A percentile compares a stretch with the other conserved stretches of the same genome.
Conservation (phyloP, 805 yeast genomes). For the Ogataea salicorniae region DNA sequence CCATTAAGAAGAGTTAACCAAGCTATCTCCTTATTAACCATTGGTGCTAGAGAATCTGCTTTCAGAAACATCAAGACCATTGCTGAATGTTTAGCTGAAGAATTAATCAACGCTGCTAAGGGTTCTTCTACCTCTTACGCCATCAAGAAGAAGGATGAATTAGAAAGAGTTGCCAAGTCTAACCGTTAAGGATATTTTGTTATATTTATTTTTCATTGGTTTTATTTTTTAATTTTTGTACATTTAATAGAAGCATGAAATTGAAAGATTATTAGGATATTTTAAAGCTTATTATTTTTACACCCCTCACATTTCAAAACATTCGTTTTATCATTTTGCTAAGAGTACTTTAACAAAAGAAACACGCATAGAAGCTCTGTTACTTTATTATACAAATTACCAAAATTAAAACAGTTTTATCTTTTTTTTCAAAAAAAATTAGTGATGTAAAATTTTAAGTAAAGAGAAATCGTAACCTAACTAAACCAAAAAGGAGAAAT, state of each 20-base stretch:
- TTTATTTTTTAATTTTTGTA: constrained; percentile 7
- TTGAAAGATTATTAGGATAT: background rate
- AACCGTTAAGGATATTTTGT: constrained; percentile 74
- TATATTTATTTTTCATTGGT: background rate
- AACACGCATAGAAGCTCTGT: no score
- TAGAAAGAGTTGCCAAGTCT: constrained; percentile 99
- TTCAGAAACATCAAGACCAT: constrained; percentile 99
- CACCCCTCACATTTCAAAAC: no score
- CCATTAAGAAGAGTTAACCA: constrained; percentile 99
- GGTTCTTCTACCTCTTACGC: constrained; percentile 99
- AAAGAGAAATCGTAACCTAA: no score
- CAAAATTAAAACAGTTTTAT: no score
- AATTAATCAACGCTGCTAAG: constrained; percentile 99
- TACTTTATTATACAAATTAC: no score
- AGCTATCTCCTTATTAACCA: constrained; percentile 95
- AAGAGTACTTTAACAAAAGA: no score
- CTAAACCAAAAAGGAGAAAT: no score
- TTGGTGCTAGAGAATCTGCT: constrained; percentile 99
- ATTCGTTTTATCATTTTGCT: no score
- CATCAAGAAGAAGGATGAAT: constrained; percentile 99
- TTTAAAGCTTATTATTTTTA: no score
- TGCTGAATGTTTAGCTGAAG: constrained; percentile 99
- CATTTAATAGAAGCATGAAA: constrained; percentile 8
- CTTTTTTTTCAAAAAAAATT: no score
- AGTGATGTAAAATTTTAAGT: no score